A percentile compares a stretch with the other conserved stretches of the same genome.
Conservation (phyloP, 2,329 filamentous ascomycete species). For the Neurospora sp. region DNA sequence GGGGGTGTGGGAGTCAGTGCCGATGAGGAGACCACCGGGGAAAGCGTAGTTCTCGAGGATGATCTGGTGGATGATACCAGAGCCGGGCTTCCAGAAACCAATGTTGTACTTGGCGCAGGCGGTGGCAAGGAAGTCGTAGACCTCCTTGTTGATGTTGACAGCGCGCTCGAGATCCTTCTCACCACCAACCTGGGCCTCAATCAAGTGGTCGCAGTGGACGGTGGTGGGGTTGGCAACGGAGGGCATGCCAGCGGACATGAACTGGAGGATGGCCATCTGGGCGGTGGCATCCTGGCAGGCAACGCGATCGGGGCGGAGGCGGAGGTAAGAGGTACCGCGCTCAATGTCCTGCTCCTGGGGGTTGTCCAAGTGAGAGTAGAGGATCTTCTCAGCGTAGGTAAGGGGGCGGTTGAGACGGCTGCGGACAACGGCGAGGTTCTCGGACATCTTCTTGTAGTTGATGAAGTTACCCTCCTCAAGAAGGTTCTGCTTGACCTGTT, state of each 20-base stretch:
- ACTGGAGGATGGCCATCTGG: conserved; percentile 99
- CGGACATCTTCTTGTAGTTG: conserved; percentile 99
- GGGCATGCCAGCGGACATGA: conserved; percentile 98
- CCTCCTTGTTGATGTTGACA: conserved; percentile 93
- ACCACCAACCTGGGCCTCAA: conserved; percentile 91
- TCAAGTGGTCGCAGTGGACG: conserved; percentile 98
- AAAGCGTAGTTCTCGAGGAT: conserved; percentile 98
- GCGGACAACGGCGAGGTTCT: conserved; percentile 90
- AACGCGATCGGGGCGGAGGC: conserved; percentile 92
- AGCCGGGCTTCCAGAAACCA: conserved; percentile 98
- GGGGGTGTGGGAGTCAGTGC: conserved; percentile 95
- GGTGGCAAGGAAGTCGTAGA: conserved; percentile 91
- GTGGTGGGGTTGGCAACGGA: conserved; percentile 89
- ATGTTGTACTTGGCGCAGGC: conserved; percentile 99
- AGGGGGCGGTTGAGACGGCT: conserved; percentile 83
- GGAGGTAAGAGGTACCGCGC: conserved; percentile 91
- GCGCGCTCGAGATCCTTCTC: conserved; percentile 88
- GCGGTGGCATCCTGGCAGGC: conserved; percentile 99
- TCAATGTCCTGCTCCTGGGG: conserved; percentile 93
- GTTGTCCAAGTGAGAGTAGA: conserved; percentile 98
- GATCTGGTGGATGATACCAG: conserved; percentile 99
- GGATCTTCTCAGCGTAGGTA: conserved; percentile 94
- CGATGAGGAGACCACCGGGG: conserved; percentile 94
- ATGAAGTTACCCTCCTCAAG: conserved; percentile 95
- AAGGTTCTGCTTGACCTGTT: conserved; percentile 83